Base-by-base conservation (phyloP, 1,284 basidiomycete species). In the Golubevia sp. region DNA sequence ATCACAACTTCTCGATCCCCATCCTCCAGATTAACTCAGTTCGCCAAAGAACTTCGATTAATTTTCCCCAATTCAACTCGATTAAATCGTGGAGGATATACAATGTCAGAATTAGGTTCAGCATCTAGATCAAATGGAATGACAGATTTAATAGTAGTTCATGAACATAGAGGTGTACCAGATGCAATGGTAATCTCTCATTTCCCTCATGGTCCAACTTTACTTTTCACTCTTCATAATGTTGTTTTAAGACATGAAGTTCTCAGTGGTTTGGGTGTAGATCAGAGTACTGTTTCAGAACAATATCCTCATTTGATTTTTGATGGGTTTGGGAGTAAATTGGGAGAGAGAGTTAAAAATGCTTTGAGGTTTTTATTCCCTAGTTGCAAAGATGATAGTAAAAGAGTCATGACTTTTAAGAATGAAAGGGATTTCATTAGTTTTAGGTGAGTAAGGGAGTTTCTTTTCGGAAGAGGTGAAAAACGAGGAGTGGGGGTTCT, bases 291-390 rank as follows among this genome's bases (percentile, higher is more conserved):
- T 4, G 77, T 83, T 26, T 77, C 74, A 26, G 79, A 83, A 59
- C 80, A 83, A 49, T 83, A 80, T 49, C 80, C 80, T 0, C 79
- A 83, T 55, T 64, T 83, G 23, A 76, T 83, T 59, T 83, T 83
- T 34, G 80, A 83, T 30, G 73, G 73, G 21, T 79, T 83, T 34
- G 56, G 58, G 21, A 68, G 68, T 27, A 74, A 72, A 54, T 54
- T 83, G 1, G 80, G 80, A 1, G 49, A 48, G 3, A 62, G 80
- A 4, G 74, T 83, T 44, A 64, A 57, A 53, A 66, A 66, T n/a
- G 74, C 66, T 0, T 65, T 83, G 3, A 73, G 67, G n/a, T 76
- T 69, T 70, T 62, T 83, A 27, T 83, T 80, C 49, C 80, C 80
- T 8, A 73, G 75, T 3, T 76, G 79, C n/a, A 81, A 80, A 55